Base-by-base conservation (phyloP, 108 stramenopile species). In the Nitzschia sp. region DNA sequence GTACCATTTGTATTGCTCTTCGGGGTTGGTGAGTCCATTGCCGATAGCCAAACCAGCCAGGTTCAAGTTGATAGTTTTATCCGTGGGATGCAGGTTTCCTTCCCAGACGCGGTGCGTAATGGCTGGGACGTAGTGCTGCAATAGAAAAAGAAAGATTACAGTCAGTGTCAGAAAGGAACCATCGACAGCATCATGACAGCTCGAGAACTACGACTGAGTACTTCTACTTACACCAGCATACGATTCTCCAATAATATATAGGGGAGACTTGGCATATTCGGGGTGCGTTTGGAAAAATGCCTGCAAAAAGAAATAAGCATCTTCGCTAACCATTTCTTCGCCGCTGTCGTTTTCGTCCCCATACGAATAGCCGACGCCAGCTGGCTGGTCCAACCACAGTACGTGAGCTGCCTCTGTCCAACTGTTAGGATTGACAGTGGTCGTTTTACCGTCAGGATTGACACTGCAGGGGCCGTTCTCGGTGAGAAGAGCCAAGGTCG, bases 391-490 rank as follows among this genome's bases (percentile, higher is more conserved):
- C 25, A 99, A 68, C 93, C 92, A 99, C 28, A 99, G 73, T 35
- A 99, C 90, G 75, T 97, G 96, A 2, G 97, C 97, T 34, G 92
- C 80, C 57, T 90, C 82, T 8, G 96, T 97, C 98, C 98, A 99
- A 31, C 85, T 85, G 78, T 88, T 76, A 13, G 96, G 93, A 66
- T 98, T 98, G 64, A 80, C 59, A 1, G 53, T 76, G n/a, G 98
- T 99, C 41, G 73, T 58, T n/a, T 66, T 69, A 22, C 97, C 97
- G 68, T 97, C 96, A 0, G 56, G 63, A 69, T 96, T 93, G 60
- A 97, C 95, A 19, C 52, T 66, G 79, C 97, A 99, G 16, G 98
- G 98, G 34, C 98, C 98, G 69, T 99, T 99, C 68, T 99, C 98
- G 9, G 82, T 80, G 19, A 99, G 75, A 0, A 99, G 86, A 13